Evolutionary conservation across 441 rosid species (phyloP).

Genomic region (Melastoma candidum): DNA sequence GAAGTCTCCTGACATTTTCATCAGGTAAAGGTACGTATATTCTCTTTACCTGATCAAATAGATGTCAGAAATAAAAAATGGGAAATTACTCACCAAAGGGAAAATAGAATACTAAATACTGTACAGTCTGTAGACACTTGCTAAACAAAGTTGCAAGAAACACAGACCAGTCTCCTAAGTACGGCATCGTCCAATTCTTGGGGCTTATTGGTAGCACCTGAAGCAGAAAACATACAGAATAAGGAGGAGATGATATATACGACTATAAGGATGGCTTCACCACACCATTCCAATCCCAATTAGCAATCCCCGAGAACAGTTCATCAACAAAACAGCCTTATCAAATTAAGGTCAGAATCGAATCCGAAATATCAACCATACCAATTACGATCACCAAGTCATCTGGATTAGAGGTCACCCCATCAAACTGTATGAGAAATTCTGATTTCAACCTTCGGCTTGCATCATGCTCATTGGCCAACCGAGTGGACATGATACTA

Average conservation of each 20-base stretch:
- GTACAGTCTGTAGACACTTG: no score
- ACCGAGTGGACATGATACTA: conserved; percentile 84
- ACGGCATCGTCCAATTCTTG: conserved; percentile 97
- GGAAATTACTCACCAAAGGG: background rate
- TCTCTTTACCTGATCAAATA: conserved; percentile 60
- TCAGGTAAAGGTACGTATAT: conserved; percentile 85
- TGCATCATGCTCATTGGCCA: conserved; percentile 78
- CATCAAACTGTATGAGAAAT: conserved; percentile 89
- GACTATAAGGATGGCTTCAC: background rate
- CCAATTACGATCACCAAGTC: conserved; percentile 88
- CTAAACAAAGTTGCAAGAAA: conserved; percentile 5
- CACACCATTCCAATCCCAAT: background rate
- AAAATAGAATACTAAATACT: no score
- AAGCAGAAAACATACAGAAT: conserved; percentile 14
- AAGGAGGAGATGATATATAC: background rate
- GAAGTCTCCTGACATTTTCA: conserved; percentile 59
- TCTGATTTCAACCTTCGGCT: conserved; percentile 93
- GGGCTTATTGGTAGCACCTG: conserved; percentile 97
- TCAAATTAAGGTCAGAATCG: background rate
- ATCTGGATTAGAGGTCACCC: conserved; percentile 74
- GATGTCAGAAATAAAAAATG: background rate
- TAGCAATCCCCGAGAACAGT: background rate
- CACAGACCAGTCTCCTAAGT: conserved; percentile 77
- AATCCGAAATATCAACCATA: conserved; percentile 22
- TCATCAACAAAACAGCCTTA: no score